Percentiles rank a stretch among this genome's conserved stretches.
phyloP scores from a whole-genome alignment of 805 yeast species.

The Candida sakaeoensis region DNA sequence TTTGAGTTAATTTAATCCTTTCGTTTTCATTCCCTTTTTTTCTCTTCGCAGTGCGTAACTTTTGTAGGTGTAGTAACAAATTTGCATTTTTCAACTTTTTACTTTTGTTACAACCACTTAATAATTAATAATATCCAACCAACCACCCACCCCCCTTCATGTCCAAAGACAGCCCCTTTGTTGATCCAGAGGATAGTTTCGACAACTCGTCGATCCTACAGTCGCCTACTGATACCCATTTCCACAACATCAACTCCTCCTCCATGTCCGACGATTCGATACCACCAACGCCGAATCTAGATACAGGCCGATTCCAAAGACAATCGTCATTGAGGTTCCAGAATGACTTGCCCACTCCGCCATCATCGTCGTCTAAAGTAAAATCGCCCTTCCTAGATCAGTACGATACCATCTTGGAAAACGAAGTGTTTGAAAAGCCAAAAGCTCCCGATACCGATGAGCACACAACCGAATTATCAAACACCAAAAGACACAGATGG shows the following conservation, averaged over 20 bases:
- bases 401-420: slow-evolving; percentile 14
- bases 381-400: slow-evolving; percentile 30
- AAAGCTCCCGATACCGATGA: not conserved
- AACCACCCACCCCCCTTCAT: not conserved
- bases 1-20: slow-evolving; percentile 1
- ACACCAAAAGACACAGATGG: slow-evolving; percentile 79
- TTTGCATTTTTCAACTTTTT: slow-evolving; percentile 2
- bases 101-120: not conserved
- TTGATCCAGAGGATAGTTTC: slow-evolving; percentile 10
- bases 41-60: not conserved
- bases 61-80: too few species aligned
- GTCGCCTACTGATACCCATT: slow-evolving; percentile 6
- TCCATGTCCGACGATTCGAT: slow-evolving; percentile 16
- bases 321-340: slow-evolving; percentile 29
- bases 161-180: slow-evolving; percentile 12
- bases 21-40: not conserved
- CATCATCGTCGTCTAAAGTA: slow-evolving; percentile 3
- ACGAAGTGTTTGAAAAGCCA: slow-evolving; percentile 1
- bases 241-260: slow-evolving; percentile 14
- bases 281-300: slow-evolving; percentile 12
- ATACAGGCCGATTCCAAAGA: slow-evolving; percentile 11
- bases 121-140: not conserved
- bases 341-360: slow-evolving; percentile 14
- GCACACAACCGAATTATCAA: slow-evolving; percentile 12
- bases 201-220: slow-evolving; percentile 7